Percentiles rank a stretch among this genome's conserved stretches.
phyloP scores from a whole-genome alignment of 768 basidiomycete genomes.

The Suillus americanus region DNA sequence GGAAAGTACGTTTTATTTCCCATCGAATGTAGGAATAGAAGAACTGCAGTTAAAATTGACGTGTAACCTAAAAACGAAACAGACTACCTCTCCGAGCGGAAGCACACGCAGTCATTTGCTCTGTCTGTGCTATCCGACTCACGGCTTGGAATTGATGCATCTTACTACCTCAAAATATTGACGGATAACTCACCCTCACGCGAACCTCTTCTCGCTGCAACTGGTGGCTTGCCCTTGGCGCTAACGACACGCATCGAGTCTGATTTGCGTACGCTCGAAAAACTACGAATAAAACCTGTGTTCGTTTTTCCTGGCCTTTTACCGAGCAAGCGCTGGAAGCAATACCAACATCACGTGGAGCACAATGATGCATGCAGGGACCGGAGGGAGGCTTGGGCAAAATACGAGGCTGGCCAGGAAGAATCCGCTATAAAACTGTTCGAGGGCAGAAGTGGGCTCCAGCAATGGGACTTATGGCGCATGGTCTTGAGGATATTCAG shows the following conservation, averaged over 20 bases:
- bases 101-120: constrained; percentile 80
- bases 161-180: constrained; percentile 81
- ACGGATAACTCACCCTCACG: constrained; percentile 74
- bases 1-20: constrained; percentile 55
- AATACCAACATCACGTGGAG: constrained; percentile 50
- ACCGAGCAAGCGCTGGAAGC: constrained; percentile 73
- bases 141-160: constrained; percentile 95
- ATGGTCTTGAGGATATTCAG: constrained; percentile 90
- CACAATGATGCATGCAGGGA: constrained; percentile 71
- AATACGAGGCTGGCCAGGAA: constrained; percentile 91
- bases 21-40: neutral
- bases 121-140: constrained; percentile 84
- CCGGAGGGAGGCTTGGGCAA: constrained; percentile 84
- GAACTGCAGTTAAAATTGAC: constrained; percentile 5
- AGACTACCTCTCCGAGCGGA: constrained; percentile 88
- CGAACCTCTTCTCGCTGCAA: constrained; percentile 91
- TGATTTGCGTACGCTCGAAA: constrained; percentile 89
- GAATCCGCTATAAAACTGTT: constrained; percentile 86
- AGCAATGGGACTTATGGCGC: constrained; percentile 93
- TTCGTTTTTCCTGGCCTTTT: constrained; percentile 93
- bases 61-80: constrained; percentile 8
- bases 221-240: constrained; percentile 91
- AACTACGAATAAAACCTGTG: constrained; percentile 94
- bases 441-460: constrained; percentile 67
- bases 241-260: constrained; percentile 86